Base-by-base conservation (phyloP, 2,329 filamentous ascomycete species). In the Cladosporium sp. region DNA sequence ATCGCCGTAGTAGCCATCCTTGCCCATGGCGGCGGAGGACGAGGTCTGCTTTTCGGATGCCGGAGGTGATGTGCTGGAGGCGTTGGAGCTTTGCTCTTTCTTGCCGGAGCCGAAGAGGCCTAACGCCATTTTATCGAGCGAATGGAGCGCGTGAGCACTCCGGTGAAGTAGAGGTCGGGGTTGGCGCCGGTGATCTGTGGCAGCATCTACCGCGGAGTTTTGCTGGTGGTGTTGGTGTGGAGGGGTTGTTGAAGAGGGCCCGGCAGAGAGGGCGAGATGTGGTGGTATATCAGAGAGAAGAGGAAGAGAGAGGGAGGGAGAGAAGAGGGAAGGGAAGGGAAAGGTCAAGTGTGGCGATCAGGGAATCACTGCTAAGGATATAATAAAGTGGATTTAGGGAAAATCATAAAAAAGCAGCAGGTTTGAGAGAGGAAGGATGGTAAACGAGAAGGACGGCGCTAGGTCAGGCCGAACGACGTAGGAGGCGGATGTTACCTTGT, bases 111-210 rank as follows among this genome's bases (percentile, higher is more conserved):
- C n/a, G n/a, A n/a, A n/a, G n/a, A n/a, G n/a, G 51, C 67, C 68
- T 71, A 77, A 65, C 74, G 74, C 75, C 75, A 78, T 77, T 77
- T 77, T 52, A 77, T 57, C 39, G 66, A 71, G 55, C 75, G 72
- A 60, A 77, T 74, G 59, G 66, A 62, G 61, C 64, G 68, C 55
- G 68, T 67, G 54, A 70, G 56, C 20, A 58, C 58, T 54, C 59
- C 59, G 37, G 54, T 56, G 54, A 52, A 59, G 55, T 61, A 58
- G 40, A 61, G 58, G 47, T 52, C 47, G 34, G 54, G 54, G 47
- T 59, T 52, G 54, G 54, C 40, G 41, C 54, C 57, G 41, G 54
- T 59, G 56, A 59, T 52, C 27, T 44, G 39, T 47, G 56, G 56
- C 36, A 59, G 59, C 59, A 61, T 61, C 52, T 36, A 56, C 18